These are phyloP conservation scores for Colletotrichum sp. DNA, from an alignment of 2,329 filamentous ascomycete genomes.

Conservation along the genomic window DNA sequence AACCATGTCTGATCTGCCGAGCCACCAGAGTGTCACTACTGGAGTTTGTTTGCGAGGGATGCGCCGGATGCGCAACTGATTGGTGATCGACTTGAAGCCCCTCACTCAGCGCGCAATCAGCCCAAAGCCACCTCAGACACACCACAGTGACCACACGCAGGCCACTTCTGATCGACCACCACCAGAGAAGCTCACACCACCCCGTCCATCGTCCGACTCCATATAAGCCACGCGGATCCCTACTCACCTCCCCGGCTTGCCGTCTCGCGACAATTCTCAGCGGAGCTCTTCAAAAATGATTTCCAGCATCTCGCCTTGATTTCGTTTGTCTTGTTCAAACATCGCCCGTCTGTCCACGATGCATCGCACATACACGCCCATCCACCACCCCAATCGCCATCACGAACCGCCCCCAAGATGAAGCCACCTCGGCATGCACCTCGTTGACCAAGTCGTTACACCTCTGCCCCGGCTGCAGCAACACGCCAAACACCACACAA, in stretches of 20 bases:
- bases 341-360: not conserved
- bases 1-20: constrained; percentile 6
- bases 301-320: not conserved
- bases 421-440: not conserved
- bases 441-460: not conserved
- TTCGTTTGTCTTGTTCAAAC: not conserved
- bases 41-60: not conserved
- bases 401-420: not conserved
- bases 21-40: not conserved
- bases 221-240: constrained; percentile 14
- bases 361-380: not conserved
- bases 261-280: not conserved
- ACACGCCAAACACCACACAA: not conserved
- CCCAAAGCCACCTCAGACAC: not conserved
- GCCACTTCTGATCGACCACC: not conserved
- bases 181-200: not conserved
- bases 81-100: not conserved
- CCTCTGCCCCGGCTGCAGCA: not conserved
- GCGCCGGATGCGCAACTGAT: not conserved
- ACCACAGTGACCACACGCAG: not conserved
- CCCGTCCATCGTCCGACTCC: not conserved
- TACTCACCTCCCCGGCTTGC: accelerated
- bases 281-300: not conserved
- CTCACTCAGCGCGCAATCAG: not conserved
- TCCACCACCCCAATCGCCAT: not conserved